Conservation (phyloP, 2,329 filamentous ascomycete species). For the Ilyonectria robusta region DNA sequence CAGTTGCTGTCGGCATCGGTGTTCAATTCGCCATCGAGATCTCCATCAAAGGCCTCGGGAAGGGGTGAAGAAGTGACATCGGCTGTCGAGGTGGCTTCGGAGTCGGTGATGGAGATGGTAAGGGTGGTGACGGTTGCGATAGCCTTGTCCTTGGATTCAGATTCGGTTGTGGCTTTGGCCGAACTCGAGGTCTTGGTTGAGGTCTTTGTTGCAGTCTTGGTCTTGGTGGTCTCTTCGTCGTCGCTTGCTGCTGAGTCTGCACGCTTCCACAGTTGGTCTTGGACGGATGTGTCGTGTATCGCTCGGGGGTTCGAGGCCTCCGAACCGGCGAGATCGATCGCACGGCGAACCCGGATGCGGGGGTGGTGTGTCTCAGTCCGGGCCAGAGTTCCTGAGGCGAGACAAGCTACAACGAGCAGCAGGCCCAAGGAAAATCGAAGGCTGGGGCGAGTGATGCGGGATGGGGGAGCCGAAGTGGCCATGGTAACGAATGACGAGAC, state of each 20-base stretch:
- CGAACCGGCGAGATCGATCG: neutral
- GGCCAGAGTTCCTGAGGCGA: constrained; percentile 39
- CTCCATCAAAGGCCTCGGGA: constrained; percentile 73
- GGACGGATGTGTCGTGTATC: neutral
- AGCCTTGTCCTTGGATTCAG: constrained; percentile 23
- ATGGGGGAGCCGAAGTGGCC: constrained; percentile 27
- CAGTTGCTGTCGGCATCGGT: constrained; percentile 66
- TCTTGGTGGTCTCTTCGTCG: constrained; percentile 28
- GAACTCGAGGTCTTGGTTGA: constrained; percentile 29
- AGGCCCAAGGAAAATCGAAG: constrained; percentile 33
- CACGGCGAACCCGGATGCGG: constrained; percentile 12
- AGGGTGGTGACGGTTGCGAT: constrained; percentile 19
- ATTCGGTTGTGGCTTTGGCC: constrained; percentile 31
- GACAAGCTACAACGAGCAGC: constrained; percentile 43
- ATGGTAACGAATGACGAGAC: constrained; percentile 42
- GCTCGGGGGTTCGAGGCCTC: constrained; percentile 4
- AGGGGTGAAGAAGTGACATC: constrained; percentile 64
- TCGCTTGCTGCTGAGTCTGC: constrained; percentile 27
- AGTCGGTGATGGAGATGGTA: constrained; percentile 42
- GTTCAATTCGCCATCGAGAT: constrained; percentile 74
- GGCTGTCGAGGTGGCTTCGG: constrained; percentile 38
- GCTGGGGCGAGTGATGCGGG: constrained; percentile 13
- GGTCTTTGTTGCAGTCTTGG: constrained; percentile 26
- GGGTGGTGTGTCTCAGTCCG: constrained; percentile 33
- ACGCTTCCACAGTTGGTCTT: constrained; percentile 29